Base-by-base conservation (phyloP, 2,329 filamentous ascomycete species). In the Mycosphaerelloides madeirae region DNA sequence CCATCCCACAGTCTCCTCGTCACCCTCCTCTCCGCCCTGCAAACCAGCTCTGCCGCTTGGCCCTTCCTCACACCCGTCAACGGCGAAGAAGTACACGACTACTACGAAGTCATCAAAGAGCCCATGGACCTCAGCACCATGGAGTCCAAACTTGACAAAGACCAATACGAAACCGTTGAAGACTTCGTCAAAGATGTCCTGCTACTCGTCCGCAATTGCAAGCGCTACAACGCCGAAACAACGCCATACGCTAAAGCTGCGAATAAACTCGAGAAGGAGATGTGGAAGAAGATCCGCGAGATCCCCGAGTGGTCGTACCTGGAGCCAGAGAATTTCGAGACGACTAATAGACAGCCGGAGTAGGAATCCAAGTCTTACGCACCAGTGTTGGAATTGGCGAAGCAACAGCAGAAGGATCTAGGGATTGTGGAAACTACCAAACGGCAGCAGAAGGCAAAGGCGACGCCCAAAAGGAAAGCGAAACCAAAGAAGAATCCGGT, bases 81-180 rank as follows among this genome's bases (percentile, higher is more conserved):
- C 65, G 83, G 85, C 55, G 93, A 98, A 59, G 93, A 97, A 55
- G 93, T 98, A 0, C 83, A 88, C n/a, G 93, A 98, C 66, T 98
- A 98, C 70, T 97, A 97, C 72, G 88, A 95, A 48, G 90, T 97
- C 49, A 98, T 98, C 73, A 90, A 90, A 63, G 86, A 95, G 65
- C 93, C 93, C 29, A 98, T 98, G 93, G 93, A 96, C 63, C 75
- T 96, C 37, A 84, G 80, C 37, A 96, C 90, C 15, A 97, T 98
- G 91, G 93, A 97, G 68, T 82, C 81, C 56, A 95, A 95, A 68
- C 84, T 96, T 52, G 90, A 97, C 62, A 87, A 88, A 31, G 93
- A 97, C 68, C 80, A 91, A 61, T 98, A 98, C 63, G 79, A 82
- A 13, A 89, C 81, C 0, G 91, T 93, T 0, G 89, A 97, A 62